These are phyloP conservation scores for Dactylellina leptospora DNA, from an alignment of 2,329 filamentous ascomycete species.

Conservation along the genomic window DNA sequence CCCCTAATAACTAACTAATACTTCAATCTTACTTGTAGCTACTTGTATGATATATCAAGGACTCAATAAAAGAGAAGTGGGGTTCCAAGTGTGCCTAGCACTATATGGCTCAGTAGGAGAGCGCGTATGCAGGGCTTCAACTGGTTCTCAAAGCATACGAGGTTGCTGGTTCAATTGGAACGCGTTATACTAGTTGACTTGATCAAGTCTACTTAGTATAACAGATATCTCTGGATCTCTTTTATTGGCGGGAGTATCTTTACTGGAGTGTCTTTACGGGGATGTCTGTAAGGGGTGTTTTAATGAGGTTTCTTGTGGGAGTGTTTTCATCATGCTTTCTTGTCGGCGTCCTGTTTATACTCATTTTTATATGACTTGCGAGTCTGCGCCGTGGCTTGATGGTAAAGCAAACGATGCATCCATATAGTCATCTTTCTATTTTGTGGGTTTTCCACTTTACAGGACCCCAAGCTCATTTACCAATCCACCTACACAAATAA, in stretches of 20 bases:
- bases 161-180: background rate
- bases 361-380: too few relatives aligned
- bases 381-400: too few relatives aligned
- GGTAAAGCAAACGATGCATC: too few relatives aligned
- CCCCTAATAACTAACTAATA: background rate
- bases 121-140: conserved; percentile 1
- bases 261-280: background rate
- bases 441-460: too few relatives aligned
- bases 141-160: conserved; percentile 13
- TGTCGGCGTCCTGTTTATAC: too few relatives aligned
- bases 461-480: conserved; percentile 5
- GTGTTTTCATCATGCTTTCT: too few relatives aligned
- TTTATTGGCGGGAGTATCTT: background rate
- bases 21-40: background rate
- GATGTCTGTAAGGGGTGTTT: too few relatives aligned
- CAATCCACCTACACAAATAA: background rate
- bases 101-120: conserved; percentile 10
- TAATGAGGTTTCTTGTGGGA: too few relatives aligned
- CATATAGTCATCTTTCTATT: too few relatives aligned
- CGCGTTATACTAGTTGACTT: too few relatives aligned
- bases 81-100: background rate
- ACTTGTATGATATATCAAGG: background rate
- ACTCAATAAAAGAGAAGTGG: background rate
- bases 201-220: background rate
- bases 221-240: background rate